phyloP scores from a whole-genome alignment of 1,284 basidiomycete species.

The Fistulinella cinereoalba region DNA sequence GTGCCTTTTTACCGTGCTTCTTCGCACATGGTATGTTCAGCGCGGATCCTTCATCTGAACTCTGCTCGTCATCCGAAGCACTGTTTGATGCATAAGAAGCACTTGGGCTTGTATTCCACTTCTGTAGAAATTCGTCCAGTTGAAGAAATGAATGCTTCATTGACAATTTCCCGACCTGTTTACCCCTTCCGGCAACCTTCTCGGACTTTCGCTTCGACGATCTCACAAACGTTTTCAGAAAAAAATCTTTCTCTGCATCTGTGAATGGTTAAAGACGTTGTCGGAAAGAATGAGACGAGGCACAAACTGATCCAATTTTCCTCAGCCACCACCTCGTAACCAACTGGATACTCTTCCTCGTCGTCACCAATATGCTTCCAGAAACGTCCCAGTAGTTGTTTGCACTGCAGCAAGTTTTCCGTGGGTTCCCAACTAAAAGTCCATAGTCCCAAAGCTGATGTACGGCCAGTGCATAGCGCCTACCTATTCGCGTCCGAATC shows the following conservation, averaged over 20 bases:
- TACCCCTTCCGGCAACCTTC: constrained; percentile 14
- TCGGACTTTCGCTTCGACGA: constrained; percentile 27
- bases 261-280: not conserved
- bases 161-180: constrained; percentile 10
- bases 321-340: constrained; percentile 40
- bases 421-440: constrained; percentile 62
- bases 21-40: not conserved
- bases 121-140: constrained; percentile 14
- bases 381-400: constrained; percentile 55
- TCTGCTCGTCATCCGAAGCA: constrained; percentile 3
- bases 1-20: constrained; percentile 6
- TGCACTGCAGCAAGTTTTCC: constrained; percentile 51
- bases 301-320: constrained; percentile 51
- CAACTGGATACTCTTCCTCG: constrained; percentile 48
- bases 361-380: constrained; percentile 62
- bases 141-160: constrained; percentile 5
- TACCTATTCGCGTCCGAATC: constrained; percentile 48
- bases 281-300: not conserved
- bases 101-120: constrained; percentile 12
- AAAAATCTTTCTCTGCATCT: constrained; percentile 44
- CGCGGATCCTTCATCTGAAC: constrained; percentile 5
- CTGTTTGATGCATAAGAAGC: constrained; percentile 2
- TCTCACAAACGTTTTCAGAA: constrained; percentile 40
- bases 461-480: not conserved
- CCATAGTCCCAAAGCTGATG: not conserved